These are phyloP conservation scores for apple (Malus domestica) DNA, from an alignment of 306 rosid species.

Conservation along the genomic window DNA sequence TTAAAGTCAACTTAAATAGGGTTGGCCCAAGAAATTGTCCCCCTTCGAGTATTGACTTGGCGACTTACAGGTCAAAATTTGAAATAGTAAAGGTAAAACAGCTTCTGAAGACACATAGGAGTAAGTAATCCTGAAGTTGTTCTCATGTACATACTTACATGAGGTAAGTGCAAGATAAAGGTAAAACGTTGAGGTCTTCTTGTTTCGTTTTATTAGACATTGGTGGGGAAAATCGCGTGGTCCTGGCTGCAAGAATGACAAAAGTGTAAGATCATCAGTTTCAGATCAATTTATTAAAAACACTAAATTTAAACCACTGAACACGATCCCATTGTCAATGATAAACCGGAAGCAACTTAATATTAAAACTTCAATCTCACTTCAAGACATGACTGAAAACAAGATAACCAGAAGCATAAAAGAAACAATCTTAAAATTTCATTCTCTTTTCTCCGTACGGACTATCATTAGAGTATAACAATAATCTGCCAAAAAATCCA, in stretches of 20 bases:
- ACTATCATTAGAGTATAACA: not conserved
- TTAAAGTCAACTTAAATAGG: not conserved
- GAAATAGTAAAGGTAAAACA: not conserved
- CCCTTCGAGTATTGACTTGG: not conserved
- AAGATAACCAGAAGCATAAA: not conserved
- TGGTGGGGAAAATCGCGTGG: constrained; percentile 68
- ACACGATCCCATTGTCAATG: not conserved
- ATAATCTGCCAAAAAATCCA: not conserved
- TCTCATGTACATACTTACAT: constrained; percentile 54
- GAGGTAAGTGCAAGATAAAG: constrained; percentile 74
- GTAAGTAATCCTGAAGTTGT: constrained; percentile 2
- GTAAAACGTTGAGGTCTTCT: constrained; percentile 79
- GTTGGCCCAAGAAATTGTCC: not conserved
- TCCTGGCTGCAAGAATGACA: constrained; percentile 75
- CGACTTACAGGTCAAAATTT: not conserved
- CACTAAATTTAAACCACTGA: not conserved
- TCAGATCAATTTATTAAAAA: not conserved
- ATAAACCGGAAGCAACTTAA: not conserved
- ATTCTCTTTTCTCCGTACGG: not conserved
- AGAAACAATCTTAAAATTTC: not conserved
- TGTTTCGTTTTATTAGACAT: constrained; percentile 81
- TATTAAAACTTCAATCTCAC: not conserved
- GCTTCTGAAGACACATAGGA: constrained; percentile 13
- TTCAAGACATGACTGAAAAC: not conserved
- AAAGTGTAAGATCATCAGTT: constrained; percentile 20